Evolutionary conservation across 257 asterid species (phyloP).

Genomic region (Fraxinus excelsior): DNA sequence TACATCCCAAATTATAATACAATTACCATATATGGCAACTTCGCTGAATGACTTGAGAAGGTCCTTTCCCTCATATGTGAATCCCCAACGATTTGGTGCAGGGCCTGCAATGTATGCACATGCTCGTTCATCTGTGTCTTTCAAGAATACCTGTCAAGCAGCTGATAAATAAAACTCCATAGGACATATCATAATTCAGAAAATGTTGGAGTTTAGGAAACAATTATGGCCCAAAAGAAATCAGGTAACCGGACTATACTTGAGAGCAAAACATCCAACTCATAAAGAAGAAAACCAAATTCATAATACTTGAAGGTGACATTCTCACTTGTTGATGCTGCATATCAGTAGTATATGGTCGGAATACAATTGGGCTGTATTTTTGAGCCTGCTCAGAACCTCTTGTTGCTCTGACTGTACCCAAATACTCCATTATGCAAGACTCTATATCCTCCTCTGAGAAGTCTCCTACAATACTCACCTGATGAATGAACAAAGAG

Average conservation of each 20-base stretch:
- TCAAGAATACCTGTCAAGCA: conserved; percentile 75
- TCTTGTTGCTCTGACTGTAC: conserved; percentile 74
- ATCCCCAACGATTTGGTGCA: conserved; percentile 99
- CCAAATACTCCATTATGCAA: conserved; percentile 92
- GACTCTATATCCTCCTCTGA: conserved; percentile 93
- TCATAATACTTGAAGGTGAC: conserved; percentile 8
- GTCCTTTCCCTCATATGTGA: conserved; percentile 76
- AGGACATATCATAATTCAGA: conserved; percentile 15
- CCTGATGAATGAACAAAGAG: conserved; percentile 47
- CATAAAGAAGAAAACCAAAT: conserved; percentile 12
- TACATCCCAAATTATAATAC: conserved; percentile 3
- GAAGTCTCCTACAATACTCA: conserved; percentile 97
- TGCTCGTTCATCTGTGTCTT: conserved; percentile 99
- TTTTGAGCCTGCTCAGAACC: conserved; percentile 68
- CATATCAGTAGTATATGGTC: conserved; percentile 61
- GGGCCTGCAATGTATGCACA: conserved; percentile 99
- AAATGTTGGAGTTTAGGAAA: conserved; percentile 11
- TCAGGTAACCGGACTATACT: conserved; percentile 19
- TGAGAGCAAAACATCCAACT: conserved; percentile 20
- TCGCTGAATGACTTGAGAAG: conserved; percentile 58
- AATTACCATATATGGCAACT: conserved; percentile 52
- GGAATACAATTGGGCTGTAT: conserved; percentile 72
- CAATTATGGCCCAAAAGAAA: conserved; percentile 13
- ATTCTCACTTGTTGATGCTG: conserved; percentile 89
- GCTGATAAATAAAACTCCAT: conserved; percentile 20